Percentiles rank a stretch among this genome's conserved stretches.
Evolutionary conservation across 768 basidiomycete species (phyloP).

Genomic region (Tremella yokohamensis): DNA sequence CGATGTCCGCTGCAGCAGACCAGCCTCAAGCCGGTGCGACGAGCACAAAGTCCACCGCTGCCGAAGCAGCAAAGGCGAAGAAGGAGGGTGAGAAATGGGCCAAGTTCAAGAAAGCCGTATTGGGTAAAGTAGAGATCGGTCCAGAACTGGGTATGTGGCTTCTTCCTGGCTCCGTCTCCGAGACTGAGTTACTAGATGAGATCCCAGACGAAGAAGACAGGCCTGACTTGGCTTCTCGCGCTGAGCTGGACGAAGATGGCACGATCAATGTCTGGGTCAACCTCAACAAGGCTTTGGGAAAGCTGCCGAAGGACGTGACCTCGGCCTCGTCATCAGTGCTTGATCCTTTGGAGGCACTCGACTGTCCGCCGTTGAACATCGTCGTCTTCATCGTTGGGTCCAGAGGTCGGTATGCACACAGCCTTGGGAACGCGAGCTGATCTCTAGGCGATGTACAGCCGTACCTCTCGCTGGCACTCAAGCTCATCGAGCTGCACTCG

Average conservation of each 20-base stretch:
- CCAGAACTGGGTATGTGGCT: constrained; percentile 31
- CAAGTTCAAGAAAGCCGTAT: constrained; percentile 10
- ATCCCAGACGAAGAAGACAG: constrained; percentile 30
- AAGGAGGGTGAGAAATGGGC: constrained; percentile 12
- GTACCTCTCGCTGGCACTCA: constrained; percentile 60
- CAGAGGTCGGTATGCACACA: constrained; percentile 51
- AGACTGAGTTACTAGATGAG: constrained; percentile 25
- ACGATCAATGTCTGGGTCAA: constrained; percentile 51
- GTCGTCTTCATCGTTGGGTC: constrained; percentile 69
- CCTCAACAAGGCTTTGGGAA: constrained; percentile 57
- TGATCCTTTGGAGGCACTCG: constrained; percentile 21
- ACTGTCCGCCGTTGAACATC: constrained; percentile 56
- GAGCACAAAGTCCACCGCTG: too few relatives aligned
- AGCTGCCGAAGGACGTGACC: constrained; percentile 57
- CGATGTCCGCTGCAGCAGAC: too few relatives aligned
- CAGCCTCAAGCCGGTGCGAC: too few relatives aligned
- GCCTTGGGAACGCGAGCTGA: not conserved
- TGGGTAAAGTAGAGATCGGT: constrained; percentile 38
- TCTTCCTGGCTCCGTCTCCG: not conserved
- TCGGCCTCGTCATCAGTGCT: constrained; percentile 56
- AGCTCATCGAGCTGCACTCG: constrained; percentile 55
- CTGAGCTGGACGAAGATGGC: constrained; percentile 39
- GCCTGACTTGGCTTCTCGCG: constrained; percentile 39
- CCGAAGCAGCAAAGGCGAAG: not conserved
- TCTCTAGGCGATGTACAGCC: constrained; percentile 64